A percentile compares a stretch with the other conserved stretches of the same genome.
Conservation (phyloP, 2,329 filamentous ascomycete species). For the Cordyceps javanica region DNA sequence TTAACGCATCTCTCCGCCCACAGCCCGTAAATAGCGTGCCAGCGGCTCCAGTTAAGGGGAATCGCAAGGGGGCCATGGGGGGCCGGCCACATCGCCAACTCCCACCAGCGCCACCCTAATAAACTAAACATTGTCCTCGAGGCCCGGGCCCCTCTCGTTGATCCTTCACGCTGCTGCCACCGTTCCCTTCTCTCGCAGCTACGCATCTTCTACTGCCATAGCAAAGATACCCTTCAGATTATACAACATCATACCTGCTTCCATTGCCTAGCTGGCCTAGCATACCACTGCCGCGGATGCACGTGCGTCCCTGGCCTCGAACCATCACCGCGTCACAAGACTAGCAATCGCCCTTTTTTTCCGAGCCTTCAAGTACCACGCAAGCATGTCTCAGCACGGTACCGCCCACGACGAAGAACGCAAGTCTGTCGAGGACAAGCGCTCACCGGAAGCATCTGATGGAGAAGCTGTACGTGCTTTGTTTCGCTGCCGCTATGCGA, state of each 20-base stretch:
- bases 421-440: not conserved
- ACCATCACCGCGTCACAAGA: constrained; percentile 4
- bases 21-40: not conserved
- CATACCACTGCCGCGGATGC: constrained; percentile 4
- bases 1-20: not conserved
- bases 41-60: constrained; percentile 1
- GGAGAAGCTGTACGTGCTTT: constrained; percentile 4
- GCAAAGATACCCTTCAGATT: constrained; percentile 10
- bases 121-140: constrained; percentile 9
- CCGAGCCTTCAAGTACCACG: not conserved
- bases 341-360: not conserved
- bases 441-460: not conserved
- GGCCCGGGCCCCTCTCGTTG: constrained; percentile 3
- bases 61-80: constrained; percentile 10
- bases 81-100: constrained; percentile 12
- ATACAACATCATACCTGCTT: constrained; percentile 1
- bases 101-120: constrained; percentile 4
- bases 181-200: not conserved
- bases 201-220: constrained; percentile 9
- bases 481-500: not conserved
- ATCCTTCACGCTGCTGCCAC: not conserved
- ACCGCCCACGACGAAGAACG: constrained; percentile 11
- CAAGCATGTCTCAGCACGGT: constrained; percentile 18
- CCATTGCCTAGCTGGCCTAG: constrained; percentile 10
- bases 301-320: constrained; percentile 4